Conservation (phyloP, 352 stramenopile genomes). For the Phytophthora tubulina region DNA sequence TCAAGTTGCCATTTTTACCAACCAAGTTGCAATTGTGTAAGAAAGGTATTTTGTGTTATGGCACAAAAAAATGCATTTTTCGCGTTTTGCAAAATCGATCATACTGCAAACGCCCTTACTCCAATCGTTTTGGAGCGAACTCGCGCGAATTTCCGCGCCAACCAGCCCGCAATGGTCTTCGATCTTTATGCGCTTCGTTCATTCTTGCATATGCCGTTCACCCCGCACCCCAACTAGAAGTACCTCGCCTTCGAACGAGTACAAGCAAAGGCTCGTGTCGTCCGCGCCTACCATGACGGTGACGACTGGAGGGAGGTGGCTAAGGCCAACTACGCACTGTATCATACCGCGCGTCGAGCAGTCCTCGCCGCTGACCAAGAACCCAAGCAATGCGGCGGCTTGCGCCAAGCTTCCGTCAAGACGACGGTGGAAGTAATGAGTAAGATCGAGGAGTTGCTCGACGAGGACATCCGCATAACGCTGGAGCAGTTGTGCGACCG, state of each 20-base stretch:
- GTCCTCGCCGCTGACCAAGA: background rate
- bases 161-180: too few species aligned
- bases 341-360: background rate
- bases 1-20: constrained; percentile 5
- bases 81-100: constrained; percentile 1
- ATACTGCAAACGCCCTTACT: background rate
- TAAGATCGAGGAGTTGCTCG: constrained; percentile 28
- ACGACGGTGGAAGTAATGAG: constrained; percentile 29
- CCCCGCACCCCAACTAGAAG: background rate
- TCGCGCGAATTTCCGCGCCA: background rate
- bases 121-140: constrained; percentile 4
- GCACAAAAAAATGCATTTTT: constrained; percentile 4
- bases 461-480: constrained; percentile 26
- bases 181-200: background rate
- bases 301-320: constrained; percentile 8
- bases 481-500: constrained; percentile 8
- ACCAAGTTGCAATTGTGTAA: constrained; percentile 1
- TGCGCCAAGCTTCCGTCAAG: constrained; percentile 12
- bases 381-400: constrained; percentile 6
- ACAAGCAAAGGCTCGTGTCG: constrained; percentile 11
- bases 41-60: background rate
- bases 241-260: background rate
- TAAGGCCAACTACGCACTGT: constrained; percentile 3
- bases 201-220: constrained; percentile 9
- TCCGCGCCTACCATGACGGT: constrained; percentile 5